Evolutionary conservation across 768 basidiomycete species (phyloP).

Genomic region (Suillus subaureus): DNA sequence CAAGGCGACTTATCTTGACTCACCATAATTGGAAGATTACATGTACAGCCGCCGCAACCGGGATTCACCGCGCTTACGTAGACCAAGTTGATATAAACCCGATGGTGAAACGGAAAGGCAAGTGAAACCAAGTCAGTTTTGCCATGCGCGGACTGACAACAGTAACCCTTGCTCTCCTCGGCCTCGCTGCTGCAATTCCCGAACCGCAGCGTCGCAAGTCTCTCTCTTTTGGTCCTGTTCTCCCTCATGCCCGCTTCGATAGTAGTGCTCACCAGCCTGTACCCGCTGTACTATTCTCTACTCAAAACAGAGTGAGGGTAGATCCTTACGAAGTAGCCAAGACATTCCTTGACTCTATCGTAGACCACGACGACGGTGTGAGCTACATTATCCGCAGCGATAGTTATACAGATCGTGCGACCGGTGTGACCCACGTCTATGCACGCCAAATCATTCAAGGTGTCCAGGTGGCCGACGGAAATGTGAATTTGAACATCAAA

Average conservation of each 20-base stretch:
- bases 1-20: not conserved
- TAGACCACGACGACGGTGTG: conserved; percentile 36
- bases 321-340: conserved; percentile 66
- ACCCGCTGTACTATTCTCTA: conserved; percentile 39
- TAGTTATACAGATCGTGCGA: conserved; percentile 85
- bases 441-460: conserved; percentile 84
- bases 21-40: conserved; percentile 6
- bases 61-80: conserved; percentile 7
- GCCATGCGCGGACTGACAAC: conserved; percentile 67
- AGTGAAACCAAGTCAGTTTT: not conserved
- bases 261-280: conserved; percentile 41
- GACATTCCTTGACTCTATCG: conserved; percentile 52
- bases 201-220: conserved; percentile 65
- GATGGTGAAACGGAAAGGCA: not conserved
- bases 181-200: conserved; percentile 49
- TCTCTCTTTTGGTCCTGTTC: conserved; percentile 83
- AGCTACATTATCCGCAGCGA: conserved; percentile 71
- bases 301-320: conserved; percentile 35
- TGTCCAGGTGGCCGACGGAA: conserved; percentile 85
- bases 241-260: conserved; percentile 70
- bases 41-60: not conserved
- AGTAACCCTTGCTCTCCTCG: conserved; percentile 61
- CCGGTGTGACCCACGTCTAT: conserved; percentile 89
- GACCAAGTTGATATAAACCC: not conserved
- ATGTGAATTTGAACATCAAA: conserved; percentile 92